phyloP scores from a whole-genome alignment of 2,329 filamentous ascomycete genomes.

The Phialophora verrucosa region DNA sequence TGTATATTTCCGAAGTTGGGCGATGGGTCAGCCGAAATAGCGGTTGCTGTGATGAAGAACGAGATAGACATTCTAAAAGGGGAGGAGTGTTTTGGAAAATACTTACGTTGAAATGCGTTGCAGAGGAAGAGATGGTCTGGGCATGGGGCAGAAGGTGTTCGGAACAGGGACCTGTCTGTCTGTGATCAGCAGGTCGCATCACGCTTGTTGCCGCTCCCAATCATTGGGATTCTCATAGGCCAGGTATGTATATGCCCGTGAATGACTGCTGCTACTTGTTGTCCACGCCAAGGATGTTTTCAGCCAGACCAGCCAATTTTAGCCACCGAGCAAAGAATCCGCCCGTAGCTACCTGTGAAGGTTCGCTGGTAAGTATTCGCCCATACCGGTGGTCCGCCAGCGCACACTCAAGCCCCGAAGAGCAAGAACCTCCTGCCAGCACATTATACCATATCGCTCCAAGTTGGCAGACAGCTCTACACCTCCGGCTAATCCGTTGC shows the following conservation, averaged over 20 bases:
- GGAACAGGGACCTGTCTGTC: neutral
- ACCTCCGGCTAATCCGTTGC: neutral
- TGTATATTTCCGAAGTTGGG: conserved; percentile 10
- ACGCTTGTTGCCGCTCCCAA: neutral
- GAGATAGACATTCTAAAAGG: conserved; percentile 7
- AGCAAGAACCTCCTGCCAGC: neutral
- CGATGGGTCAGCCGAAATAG: conserved; percentile 15
- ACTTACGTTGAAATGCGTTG: conserved; percentile 2
- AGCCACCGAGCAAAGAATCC: neutral
- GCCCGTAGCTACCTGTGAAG: neutral
- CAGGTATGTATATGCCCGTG: neutral
- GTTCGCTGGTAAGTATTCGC: neutral
- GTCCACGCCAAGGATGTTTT: neutral
- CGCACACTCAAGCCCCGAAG: neutral
- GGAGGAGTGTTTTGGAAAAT: conserved; percentile 18
- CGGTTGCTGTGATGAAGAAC: conserved; percentile 11
- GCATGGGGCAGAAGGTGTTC: neutral
- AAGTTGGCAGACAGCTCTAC: neutral
- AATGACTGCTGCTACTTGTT: neutral
- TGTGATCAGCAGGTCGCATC: neutral
- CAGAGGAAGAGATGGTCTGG: no score
- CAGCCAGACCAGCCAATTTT: neutral
- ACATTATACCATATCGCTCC: neutral
- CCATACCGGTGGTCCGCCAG: no score
- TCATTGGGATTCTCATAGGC: neutral